Base-by-base conservation (phyloP, 352 stramenopile genomes). In the Thraustochytrium striatum region DNA sequence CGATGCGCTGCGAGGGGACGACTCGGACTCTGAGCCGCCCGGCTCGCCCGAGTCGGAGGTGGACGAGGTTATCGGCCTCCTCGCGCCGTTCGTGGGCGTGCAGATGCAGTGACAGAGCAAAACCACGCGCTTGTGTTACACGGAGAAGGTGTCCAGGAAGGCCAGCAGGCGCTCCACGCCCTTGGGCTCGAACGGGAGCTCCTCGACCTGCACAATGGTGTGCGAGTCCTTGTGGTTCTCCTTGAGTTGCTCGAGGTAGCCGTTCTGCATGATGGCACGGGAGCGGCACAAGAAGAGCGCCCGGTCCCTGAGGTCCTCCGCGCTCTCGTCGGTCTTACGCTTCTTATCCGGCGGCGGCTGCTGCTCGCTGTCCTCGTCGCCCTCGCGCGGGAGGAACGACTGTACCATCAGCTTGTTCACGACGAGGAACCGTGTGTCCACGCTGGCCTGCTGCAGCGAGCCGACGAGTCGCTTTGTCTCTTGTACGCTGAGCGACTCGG, bases 381-480 rank as follows among this genome's bases (percentile, higher is more conserved):
- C 13, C 5, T 13, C 13, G 5, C 5, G 39, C 39, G 39, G 39
- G 32, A 61, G 25, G 39, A 75, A 75, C 19, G 35, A 8, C 3
- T 72, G 33, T 7, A 43, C 30, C 8, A 80, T 28, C 21, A 80
- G 58, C 70, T 72, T 80, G 58, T 80, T 80, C 8, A 80, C 57
- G 21, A 80, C 38, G 35, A 80, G 57, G 25, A 47, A 7, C 21
- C 50, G 41, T 3, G 70, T 79, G 41, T 80, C 33, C 2, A 80
- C 47, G 7, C 21, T 33, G 58, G 57, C 52, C 28, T 44, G n/a
- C 3, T 25, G 0, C 28, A 80, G 58, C 9, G 55, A 69, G 35
- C 3, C 21, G 0, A 80, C 38, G 19, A 80, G 70, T 19, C 70
- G 38, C 5, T 11, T 35, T 7, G 70, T 75, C 33, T 80, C 70